phyloP scores from a whole-genome alignment of 768 basidiomycete species.

The Albatrellus ellisii region DNA sequence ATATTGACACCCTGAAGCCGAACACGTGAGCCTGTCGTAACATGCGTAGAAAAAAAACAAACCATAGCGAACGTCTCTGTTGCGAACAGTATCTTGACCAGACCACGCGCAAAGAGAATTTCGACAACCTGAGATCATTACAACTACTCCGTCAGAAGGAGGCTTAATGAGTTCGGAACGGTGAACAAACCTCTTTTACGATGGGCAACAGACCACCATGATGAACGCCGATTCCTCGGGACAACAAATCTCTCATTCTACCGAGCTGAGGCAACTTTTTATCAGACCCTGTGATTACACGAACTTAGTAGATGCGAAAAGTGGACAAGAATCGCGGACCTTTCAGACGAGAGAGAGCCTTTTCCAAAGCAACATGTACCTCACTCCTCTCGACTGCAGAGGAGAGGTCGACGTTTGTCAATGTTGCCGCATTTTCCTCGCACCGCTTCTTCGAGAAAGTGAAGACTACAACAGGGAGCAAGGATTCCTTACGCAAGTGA shows the following conservation, averaged over 20 bases:
- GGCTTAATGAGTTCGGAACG: not conserved
- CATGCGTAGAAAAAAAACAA: slow-evolving; percentile 15
- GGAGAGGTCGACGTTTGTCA: slow-evolving; percentile 82
- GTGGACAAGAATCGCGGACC: slow-evolving; percentile 1
- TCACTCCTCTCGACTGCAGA: slow-evolving; percentile 91
- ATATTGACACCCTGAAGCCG: slow-evolving; percentile 85
- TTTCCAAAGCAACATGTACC: slow-evolving; percentile 88
- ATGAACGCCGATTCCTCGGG: slow-evolving; percentile 92
- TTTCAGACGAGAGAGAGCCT: slow-evolving; percentile 82
- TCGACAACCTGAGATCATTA: slow-evolving; percentile 67
- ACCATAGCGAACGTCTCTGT: slow-evolving; percentile 99
- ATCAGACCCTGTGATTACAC: slow-evolving; percentile 55
- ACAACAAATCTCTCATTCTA: slow-evolving; percentile 79
- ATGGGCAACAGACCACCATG: slow-evolving; percentile 94
- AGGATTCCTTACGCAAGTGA: slow-evolving; percentile 68
- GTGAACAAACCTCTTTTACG: slow-evolving; percentile 86
- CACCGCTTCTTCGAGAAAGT: slow-evolving; percentile 95
- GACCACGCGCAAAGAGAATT: slow-evolving; percentile 86
- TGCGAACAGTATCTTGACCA: slow-evolving; percentile 94
- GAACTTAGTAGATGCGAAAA: slow-evolving; percentile 1
- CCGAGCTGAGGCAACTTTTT: slow-evolving; percentile 87
- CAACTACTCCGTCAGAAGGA: not conserved
- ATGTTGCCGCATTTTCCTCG: slow-evolving; percentile 88
- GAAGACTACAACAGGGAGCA: slow-evolving; percentile 93
- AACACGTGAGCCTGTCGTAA: not conserved